Base-by-base conservation (phyloP, 192 early-diverging fungal species). In the Mortierella hygrophila region DNA sequence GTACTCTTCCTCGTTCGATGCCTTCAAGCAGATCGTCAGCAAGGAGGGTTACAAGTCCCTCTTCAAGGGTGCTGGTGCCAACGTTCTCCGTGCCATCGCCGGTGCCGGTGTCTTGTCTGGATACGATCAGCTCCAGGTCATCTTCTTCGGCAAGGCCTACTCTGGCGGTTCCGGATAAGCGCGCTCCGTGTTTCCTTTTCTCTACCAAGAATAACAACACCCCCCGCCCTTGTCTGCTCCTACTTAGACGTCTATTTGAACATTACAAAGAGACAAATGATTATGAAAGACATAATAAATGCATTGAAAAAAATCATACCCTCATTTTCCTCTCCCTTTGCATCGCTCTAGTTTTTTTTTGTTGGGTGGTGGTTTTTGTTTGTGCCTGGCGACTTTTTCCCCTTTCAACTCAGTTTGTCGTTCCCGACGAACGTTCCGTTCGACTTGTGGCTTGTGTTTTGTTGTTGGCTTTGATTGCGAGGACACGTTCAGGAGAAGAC, bases 31-130 rank as follows among this genome's bases (percentile, higher is more conserved):
- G 93, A 97, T 99, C 90, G 90, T 97, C 90, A 90, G 81, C 78
- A 95, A 97, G 89, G 97, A 98, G 90, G 98, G 98, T 88, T 75
- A 91, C 88, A 95, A 93, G 92, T 95, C 97, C 86, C 93, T 99
- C 91, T 99, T 98, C 97, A 98, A 98, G 93, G 98, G 98, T 93
- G 97, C 97, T 89, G 95, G 97, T 94, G 97, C 98, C 88, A 99
- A 99, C 95, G 97, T 99, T 88, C 96, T 99, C 92, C 96, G 98
- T 91, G 98, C 95, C 91, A 95, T 97, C 87, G 98, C 95, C 92
- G 98, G 96, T 94, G 97, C 98, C 82, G 94, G 95, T 93, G 98
- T 99, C 81, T 90, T 93, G 86, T 91, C 94, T 96, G 90, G 95
- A 93, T 92, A 93, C 90, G 95, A 94, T 91, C 86, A 96, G 91